A percentile compares a stretch with the other conserved stretches of the same genome.
These are phyloP conservation scores for Trapa bicornis DNA, from an alignment of 345 rosid species.

Conservation along the genomic window DNA sequence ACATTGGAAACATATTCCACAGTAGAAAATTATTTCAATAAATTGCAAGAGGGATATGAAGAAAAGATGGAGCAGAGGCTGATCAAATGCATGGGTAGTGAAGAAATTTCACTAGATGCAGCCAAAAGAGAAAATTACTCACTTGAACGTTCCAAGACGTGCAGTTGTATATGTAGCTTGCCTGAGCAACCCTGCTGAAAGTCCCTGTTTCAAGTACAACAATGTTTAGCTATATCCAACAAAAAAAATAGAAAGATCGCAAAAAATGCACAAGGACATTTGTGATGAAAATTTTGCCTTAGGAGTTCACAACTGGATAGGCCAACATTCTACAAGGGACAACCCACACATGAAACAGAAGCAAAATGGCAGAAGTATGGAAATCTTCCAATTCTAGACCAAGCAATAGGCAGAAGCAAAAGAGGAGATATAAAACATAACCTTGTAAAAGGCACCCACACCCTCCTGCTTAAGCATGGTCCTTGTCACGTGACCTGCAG, in stretches of 20 bases:
- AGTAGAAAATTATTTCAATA: not conserved
- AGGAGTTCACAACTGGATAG: no score
- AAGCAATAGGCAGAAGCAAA: not conserved
- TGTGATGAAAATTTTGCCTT: no score
- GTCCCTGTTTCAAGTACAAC: conserved; percentile 44
- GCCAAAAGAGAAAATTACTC: conserved; percentile 15
- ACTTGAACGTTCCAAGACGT: conserved; percentile 94
- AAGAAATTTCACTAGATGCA: not conserved
- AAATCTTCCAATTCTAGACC: not conserved
- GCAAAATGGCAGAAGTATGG: not conserved
- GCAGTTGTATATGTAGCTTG: conserved; percentile 99
- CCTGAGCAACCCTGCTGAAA: conserved; percentile 86
- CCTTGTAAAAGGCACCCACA: conserved; percentile 87
- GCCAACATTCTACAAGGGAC: not conserved
- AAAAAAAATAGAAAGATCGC: no score
- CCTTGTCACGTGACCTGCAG: conserved; percentile 61
- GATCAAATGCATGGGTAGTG: not conserved
- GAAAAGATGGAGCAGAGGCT: not conserved
- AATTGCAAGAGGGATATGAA: not conserved
- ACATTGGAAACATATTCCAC: not conserved
- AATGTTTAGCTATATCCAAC: not conserved
- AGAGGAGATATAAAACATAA: conserved; percentile 9
- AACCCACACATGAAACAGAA: not conserved
- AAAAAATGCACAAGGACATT: no score
- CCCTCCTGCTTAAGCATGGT: conserved; percentile 85